These are phyloP conservation scores for Anaeramoeba ignava DNA, from an alignment of 78 protist species.

Conservation along the genomic window DNA sequence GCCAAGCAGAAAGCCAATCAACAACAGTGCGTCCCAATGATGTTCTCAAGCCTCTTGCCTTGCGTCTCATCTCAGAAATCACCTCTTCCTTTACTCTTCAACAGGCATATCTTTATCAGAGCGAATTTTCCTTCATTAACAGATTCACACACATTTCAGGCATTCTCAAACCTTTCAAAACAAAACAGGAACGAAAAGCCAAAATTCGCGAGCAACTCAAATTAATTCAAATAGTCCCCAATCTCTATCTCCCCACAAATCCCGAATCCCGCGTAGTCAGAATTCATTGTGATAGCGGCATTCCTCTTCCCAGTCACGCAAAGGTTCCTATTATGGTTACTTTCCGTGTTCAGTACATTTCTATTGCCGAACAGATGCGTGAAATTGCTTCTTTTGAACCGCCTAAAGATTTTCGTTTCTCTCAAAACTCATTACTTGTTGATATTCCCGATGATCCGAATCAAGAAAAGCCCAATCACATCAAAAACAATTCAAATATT, in stretches of 20 bases:
- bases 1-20: constrained; percentile 23
- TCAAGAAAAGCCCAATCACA: not conserved
- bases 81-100: constrained; percentile 14
- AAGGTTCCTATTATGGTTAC: constrained; percentile 54
- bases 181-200: constrained; percentile 31
- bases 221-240: not conserved
- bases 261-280: constrained; percentile 31
- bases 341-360: constrained; percentile 6
- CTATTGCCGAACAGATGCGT: not conserved
- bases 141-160: constrained; percentile 55
- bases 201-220: constrained; percentile 13
- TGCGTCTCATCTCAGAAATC: constrained; percentile 21
- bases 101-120: constrained; percentile 14
- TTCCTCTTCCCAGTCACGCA: constrained; percentile 46
- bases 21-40: not conserved
- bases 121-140: constrained; percentile 66
- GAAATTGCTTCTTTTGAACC: not conserved
- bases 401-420: not conserved
- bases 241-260: constrained; percentile 61
- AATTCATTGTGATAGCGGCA: constrained; percentile 26
- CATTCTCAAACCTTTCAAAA: constrained; percentile 25
- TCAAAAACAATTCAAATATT: constrained; percentile 2
- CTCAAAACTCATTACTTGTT: not conserved
- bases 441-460: constrained; percentile 1
- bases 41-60: not conserved